Conservation (phyloP, 2,329 filamentous ascomycete genomes). For the Aspergillus quadrilineatus region DNA sequence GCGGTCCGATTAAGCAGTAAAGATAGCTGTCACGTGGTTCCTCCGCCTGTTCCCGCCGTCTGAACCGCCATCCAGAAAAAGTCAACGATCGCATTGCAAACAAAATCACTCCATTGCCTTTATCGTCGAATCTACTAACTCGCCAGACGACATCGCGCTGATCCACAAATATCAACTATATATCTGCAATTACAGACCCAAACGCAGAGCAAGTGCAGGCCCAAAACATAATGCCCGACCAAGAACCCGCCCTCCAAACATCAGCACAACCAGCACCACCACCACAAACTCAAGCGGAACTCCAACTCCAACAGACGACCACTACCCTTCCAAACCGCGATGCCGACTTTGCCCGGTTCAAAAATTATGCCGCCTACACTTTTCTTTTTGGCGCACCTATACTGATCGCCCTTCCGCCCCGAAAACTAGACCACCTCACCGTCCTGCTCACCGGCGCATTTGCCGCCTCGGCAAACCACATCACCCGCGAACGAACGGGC, state of each 20-base stretch:
- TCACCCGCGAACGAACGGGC: slow-evolving; percentile 39
- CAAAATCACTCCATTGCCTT: too few species aligned
- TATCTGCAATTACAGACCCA: neutral
- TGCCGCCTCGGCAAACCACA: slow-evolving; percentile 40
- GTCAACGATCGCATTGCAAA: too few species aligned
- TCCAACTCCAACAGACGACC: neutral
- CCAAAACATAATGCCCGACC: slow-evolving; percentile 6
- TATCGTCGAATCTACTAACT: too few species aligned
- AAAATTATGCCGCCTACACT: slow-evolving; percentile 39
- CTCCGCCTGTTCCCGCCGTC: too few species aligned
- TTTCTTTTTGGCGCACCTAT: slow-evolving; percentile 38
- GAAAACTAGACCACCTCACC: slow-evolving; percentile 39
- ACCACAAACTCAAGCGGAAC: neutral
- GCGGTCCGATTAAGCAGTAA: too few species aligned
- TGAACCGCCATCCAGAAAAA: too few species aligned
- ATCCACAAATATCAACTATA: too few species aligned
- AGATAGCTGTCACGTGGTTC: too few species aligned
- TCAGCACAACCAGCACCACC: neutral
- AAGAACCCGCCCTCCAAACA: neutral
- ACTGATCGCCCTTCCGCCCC: slow-evolving; percentile 36
- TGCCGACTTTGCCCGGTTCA: slow-evolving; percentile 42
- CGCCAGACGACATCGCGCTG: too few species aligned
- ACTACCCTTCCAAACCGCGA: slow-evolving; percentile 20
- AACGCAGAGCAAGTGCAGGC: neutral
- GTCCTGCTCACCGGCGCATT: slow-evolving; percentile 41